Evolutionary conservation across 1,284 basidiomycete genomes (phyloP).

Genomic region (Ustilago bromivora): DNA sequence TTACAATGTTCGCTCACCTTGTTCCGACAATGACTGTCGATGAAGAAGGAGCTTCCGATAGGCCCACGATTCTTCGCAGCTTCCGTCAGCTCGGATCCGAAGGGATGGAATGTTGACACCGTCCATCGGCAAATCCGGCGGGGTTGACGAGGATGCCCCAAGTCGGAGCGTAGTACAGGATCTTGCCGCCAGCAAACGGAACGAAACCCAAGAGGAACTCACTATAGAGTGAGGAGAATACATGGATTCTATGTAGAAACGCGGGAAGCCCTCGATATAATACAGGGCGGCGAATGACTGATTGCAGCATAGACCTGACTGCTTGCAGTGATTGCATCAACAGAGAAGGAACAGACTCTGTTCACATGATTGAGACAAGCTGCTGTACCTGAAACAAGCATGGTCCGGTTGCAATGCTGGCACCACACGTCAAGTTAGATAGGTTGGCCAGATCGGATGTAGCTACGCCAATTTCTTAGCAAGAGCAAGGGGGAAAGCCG

Average conservation of each 20-base stretch:
- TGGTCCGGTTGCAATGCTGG: background rate
- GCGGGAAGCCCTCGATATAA: background rate
- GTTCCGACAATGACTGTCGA: too few relatives aligned
- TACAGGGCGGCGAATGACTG: background rate
- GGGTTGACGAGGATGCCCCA: background rate
- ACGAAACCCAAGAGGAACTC: too few relatives aligned
- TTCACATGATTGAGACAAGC: background rate
- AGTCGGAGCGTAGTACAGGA: too few relatives aligned
- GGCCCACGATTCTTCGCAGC: too few relatives aligned
- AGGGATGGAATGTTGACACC: too few relatives aligned
- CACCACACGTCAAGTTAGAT: background rate
- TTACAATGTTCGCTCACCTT: background rate
- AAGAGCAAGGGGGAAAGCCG: background rate
- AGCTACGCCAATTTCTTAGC: background rate
- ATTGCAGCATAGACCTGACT: background rate
- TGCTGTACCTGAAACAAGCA: too few relatives aligned
- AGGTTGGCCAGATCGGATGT: background rate
- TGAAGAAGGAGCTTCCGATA: too few relatives aligned
- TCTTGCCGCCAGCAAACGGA: too few relatives aligned
- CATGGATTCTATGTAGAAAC: background rate
- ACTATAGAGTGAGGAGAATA: background rate
- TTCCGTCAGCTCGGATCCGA: too few relatives aligned
- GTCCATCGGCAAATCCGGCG: too few relatives aligned
- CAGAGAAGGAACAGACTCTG: background rate
- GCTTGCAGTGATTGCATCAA: background rate